Percentiles rank a stretch among this genome's conserved stretches.
These are phyloP conservation scores for Tetrastigma voinierianum DNA, from an alignment of 164 flowering plant genomes.

Conservation along the genomic window DNA sequence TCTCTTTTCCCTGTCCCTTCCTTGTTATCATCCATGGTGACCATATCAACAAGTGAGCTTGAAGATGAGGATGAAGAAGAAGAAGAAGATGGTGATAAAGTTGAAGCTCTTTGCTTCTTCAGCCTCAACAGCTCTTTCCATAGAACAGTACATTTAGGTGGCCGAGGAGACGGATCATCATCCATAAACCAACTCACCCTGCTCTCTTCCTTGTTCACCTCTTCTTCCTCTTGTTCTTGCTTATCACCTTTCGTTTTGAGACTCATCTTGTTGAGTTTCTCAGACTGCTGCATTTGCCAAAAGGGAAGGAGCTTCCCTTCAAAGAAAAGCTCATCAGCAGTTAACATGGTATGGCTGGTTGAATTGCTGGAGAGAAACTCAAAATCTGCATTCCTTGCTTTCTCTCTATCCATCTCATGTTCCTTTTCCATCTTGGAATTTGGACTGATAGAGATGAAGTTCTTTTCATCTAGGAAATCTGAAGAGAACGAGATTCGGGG, in stretches of 20 bases:
- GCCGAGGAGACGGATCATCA: conserved; percentile 95
- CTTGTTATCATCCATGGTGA: conserved; percentile 28
- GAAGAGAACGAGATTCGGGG: conserved; percentile 81
- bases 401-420: conserved; percentile 16
- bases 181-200: conserved; percentile 70
- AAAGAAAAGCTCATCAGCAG: conserved; percentile 80
- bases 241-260: conserved; percentile 32
- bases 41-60: conserved; percentile 32
- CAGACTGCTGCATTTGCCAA: conserved; percentile 54
- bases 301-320: conserved; percentile 86
- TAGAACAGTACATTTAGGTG: conserved; percentile 91
- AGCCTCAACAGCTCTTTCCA: conserved; percentile 86
- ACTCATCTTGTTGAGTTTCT: conserved; percentile 45
- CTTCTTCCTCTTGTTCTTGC: conserved; percentile 14
- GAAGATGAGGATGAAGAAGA: conserved; percentile 66
- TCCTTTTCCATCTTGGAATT: conserved; percentile 17
- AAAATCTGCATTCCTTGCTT: conserved; percentile 32
- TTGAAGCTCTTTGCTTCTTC: conserved; percentile 60
- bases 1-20: conserved; percentile 36
- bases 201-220: conserved; percentile 23
- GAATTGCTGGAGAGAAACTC: conserved; percentile 69
- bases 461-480: conserved; percentile 54
- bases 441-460: conserved; percentile 61
- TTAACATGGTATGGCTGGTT: conserved; percentile 40
- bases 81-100: conserved; percentile 60